These are phyloP conservation scores for Talaromyces sp. DNA, from an alignment of 2,329 filamentous ascomycete species.

Conservation along the genomic window DNA sequence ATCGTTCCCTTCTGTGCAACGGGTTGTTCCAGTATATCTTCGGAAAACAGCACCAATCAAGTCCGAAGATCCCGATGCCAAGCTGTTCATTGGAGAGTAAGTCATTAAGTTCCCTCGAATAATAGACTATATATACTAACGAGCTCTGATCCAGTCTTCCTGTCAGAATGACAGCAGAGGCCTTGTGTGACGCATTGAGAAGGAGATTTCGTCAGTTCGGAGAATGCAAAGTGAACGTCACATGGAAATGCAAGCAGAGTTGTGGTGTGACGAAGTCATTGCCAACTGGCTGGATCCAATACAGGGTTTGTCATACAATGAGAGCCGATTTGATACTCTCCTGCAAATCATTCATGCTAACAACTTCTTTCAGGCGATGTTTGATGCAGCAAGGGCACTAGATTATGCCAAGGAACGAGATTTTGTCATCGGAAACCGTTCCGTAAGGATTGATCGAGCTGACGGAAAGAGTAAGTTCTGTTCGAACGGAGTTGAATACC, in stretches of 20 bases:
- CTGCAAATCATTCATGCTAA: not conserved
- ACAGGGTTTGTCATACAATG: not conserved
- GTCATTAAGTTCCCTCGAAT: not conserved
- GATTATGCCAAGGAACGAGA: not conserved
- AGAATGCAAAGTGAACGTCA: constrained; percentile 3
- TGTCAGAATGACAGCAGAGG: not conserved
- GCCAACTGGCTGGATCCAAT: constrained; percentile 13
- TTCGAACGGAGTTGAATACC: not conserved
- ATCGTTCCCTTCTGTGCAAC: not conserved
- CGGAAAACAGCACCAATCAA: not conserved
- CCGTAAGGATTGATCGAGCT: constrained; percentile 11
- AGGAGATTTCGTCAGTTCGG: not conserved
- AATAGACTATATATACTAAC: not conserved
- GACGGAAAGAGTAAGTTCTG: constrained; percentile 9
- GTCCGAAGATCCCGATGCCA: constrained; percentile 10
- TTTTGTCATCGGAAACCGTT: not conserved
- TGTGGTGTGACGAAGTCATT: not conserved
- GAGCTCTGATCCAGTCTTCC: not conserved
- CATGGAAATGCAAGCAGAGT: not conserved
- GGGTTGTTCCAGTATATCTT: not conserved
- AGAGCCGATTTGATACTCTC: no score
- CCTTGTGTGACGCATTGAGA: not conserved
- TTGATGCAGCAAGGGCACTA: constrained; percentile 3
- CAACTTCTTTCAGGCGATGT: not conserved
- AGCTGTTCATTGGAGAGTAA: constrained; percentile 16